phyloP scores from a whole-genome alignment of 306 rosid species.

The Ochetophila trinervis region DNA sequence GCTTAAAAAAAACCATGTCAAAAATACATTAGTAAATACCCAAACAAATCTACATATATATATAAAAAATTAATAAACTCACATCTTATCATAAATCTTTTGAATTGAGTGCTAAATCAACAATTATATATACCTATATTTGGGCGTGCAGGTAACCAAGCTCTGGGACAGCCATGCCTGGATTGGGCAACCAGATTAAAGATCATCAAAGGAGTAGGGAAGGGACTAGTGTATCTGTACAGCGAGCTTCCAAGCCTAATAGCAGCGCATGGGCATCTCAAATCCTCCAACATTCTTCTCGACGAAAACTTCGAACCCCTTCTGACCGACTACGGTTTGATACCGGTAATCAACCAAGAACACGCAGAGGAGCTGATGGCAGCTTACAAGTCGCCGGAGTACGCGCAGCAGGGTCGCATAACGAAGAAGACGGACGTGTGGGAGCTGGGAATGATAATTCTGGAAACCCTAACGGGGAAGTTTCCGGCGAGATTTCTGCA shows the following conservation, averaged over 20 bases:
- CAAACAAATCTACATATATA: too few species aligned
- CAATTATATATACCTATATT: too few species aligned
- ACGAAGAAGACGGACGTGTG: slow-evolving; percentile 88
- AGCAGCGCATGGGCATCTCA: slow-evolving; percentile 83
- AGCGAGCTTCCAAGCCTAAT: slow-evolving; percentile 66
- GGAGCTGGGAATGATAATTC: slow-evolving; percentile 70
- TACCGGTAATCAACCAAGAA: slow-evolving; percentile 77
- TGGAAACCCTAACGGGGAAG: slow-evolving; percentile 71
- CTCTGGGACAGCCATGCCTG: slow-evolving; percentile 56
- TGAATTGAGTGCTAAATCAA: too few species aligned
- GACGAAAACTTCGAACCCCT: slow-evolving; percentile 57
- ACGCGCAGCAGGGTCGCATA: slow-evolving; percentile 54
- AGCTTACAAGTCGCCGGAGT: slow-evolving; percentile 76
- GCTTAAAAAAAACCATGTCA: too few species aligned
- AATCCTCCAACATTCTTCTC: slow-evolving; percentile 80
- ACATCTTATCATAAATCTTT: too few species aligned
- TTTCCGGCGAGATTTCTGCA: slow-evolving; percentile 51
- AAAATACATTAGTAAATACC: too few species aligned
- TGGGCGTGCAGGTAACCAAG: slow-evolving; percentile 47
- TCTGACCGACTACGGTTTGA: slow-evolving; percentile 69
- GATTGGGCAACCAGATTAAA: slow-evolving; percentile 77
- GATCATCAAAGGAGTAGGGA: slow-evolving; percentile 72
- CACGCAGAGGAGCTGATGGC: slow-evolving; percentile 63
- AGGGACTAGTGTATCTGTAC: slow-evolving; percentile 64
- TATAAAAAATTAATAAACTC: too few species aligned